Conservation (phyloP, 768 basidiomycete species). For the Tylopilus vinaceipallidus region DNA sequence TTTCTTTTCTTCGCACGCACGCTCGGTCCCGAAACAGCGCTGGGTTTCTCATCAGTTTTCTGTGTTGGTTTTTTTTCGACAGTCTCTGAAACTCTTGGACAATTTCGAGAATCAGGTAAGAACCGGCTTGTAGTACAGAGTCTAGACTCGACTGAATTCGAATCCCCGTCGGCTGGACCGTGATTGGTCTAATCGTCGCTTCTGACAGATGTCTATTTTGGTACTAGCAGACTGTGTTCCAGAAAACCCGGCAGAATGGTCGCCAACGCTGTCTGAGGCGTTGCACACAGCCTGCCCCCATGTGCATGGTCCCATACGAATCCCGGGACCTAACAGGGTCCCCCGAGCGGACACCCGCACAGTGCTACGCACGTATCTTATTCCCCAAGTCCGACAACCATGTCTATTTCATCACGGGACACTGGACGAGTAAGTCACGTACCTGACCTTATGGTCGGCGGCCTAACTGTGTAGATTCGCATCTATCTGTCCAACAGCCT, state of each 20-base stretch:
- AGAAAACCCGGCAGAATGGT: neutral
- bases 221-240: neutral
- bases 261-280: neutral
- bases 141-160: neutral
- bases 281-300: constrained; percentile 6
- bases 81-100: too few relatives aligned
- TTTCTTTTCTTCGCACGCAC: neutral
- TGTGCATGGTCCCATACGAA: neutral
- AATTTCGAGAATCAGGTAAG: too few relatives aligned
- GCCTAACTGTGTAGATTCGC: neutral
- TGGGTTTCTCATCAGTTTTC: too few relatives aligned
- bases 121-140: too few relatives aligned
- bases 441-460: too few relatives aligned
- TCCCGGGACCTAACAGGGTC: neutral
- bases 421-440: neutral
- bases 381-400: neutral
- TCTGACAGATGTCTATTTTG: constrained; percentile 7
- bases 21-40: neutral
- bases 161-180: neutral
- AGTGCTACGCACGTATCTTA: neutral
- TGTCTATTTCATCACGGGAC: neutral
- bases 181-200: neutral
- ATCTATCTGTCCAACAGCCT: neutral
- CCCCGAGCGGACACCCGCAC: neutral
- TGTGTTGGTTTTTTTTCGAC: too few relatives aligned